Evolutionary conservation across 805 yeast species (phyloP), one percentile per base, ranked within the genome.

Genomic region (Jamesozyma spencerorum): DNA sequence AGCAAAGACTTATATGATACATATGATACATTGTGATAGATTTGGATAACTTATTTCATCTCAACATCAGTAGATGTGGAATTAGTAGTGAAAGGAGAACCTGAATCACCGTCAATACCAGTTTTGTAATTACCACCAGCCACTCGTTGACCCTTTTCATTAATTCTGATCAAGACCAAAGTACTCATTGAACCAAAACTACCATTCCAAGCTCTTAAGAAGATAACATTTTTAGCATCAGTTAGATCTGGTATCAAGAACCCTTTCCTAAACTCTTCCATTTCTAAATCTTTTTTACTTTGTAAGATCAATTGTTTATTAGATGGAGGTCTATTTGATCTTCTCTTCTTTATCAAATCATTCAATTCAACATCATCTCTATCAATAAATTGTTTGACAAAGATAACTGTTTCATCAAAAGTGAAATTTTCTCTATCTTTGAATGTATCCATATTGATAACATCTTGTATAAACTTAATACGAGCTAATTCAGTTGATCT

Each of bases 291-390:
- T 35, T 69, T 69, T 53, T 74, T 74, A 47, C 72, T 74, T 50
- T 83, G 81, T 42, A 87, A 60, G 18, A 74, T 53, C 48, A 77
- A 79, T 53, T 85, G 95, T 55, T 77, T 77, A 45, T 73, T 74
- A 5, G 83, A 63, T 14, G 84, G 72, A 8, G 98, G 95, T 64
- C 97, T 74, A 14, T 94, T 94, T n/a, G 87, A 77, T 57, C 95
- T 75, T 67, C 95, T 75, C 40, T 71, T 75, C 4, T 58, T 62
- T 45, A 71, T 74, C 41, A 85, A 65, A 38, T 67, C 67, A n/a
- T 72, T 72, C 38, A 90, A 58, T 57, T 88, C 97, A 13, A 75
- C 86, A 52, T 81, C 84, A 53, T 79, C 81, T 58, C 95, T 73
- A 13, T 71, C 58, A 12, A 88, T 65, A 49, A 70, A 85, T 30